phyloP scores from a whole-genome alignment of 2,329 filamentous ascomycete species.

The Monilinia fructigena region DNA sequence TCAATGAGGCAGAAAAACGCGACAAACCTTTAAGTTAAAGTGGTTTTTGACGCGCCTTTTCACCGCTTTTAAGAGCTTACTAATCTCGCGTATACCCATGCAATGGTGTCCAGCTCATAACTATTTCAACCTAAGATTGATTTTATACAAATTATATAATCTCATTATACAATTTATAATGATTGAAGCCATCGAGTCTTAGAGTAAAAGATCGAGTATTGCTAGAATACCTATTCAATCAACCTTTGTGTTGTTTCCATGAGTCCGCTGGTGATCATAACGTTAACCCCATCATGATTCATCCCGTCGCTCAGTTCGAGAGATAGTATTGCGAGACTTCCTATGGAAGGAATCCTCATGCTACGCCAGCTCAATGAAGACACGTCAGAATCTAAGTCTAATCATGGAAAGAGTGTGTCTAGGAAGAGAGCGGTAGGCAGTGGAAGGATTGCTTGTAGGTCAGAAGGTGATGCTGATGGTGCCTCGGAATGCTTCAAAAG shows the following conservation, averaged over 20 bases:
- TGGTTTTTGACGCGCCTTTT: background rate
- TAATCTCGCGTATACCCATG: background rate
- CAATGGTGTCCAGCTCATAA: too few species aligned
- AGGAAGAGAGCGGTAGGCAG: background rate
- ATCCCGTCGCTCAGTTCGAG: too few species aligned
- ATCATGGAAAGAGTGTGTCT: background rate
- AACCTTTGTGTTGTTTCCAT: too few species aligned
- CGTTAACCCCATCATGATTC: too few species aligned
- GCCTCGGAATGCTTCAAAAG: background rate
- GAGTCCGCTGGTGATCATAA: too few species aligned
- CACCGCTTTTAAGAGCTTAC: conserved; percentile 14
- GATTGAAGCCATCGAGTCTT: too few species aligned
- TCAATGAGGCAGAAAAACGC: conserved; percentile 19
- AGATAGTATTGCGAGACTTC: too few species aligned
- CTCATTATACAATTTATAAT: too few species aligned
- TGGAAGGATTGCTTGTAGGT: background rate
- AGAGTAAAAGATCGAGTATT: too few species aligned
- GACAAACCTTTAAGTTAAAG: background rate
- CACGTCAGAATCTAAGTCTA: background rate
- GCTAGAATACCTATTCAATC: too few species aligned
- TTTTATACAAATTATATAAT: too few species aligned
- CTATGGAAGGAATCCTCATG: background rate
- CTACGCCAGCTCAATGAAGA: background rate
- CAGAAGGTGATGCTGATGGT: background rate
- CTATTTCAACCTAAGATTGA: too few species aligned